phyloP scores from a whole-genome alignment of 2,329 filamentous ascomycete species.

The Ceratocystis variospora region DNA sequence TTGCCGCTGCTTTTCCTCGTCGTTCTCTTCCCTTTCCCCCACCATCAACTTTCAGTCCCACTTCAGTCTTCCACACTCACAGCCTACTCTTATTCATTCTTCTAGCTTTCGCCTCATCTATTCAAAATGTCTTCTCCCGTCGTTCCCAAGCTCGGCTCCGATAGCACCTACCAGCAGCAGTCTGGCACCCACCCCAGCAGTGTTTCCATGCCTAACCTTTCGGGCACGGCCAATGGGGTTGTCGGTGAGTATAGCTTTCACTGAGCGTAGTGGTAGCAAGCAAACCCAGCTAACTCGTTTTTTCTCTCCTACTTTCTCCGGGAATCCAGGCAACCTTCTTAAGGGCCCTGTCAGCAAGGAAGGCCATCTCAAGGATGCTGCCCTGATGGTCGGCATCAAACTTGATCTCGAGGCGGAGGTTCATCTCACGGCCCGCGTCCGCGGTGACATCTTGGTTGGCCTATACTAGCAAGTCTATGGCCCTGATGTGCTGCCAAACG shows the following conservation, averaged over 20 bases:
- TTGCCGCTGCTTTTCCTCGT: neutral
- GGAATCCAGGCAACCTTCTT: constrained; percentile 36
- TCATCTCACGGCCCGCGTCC: constrained; percentile 44
- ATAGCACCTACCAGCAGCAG: constrained; percentile 23
- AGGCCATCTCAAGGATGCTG: constrained; percentile 43
- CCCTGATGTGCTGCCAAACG: neutral
- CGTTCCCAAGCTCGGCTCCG: constrained; percentile 23
- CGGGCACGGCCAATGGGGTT: constrained; percentile 26
- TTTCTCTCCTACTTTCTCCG: neutral
- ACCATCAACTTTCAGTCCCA: constrained; percentile 3
- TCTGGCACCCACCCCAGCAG: constrained; percentile 24
- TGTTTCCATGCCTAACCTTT: constrained; percentile 27
- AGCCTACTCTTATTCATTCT: constrained; percentile 9
- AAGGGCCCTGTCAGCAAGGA: constrained; percentile 43
- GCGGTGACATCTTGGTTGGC: constrained; percentile 47
- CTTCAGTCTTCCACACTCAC: constrained; percentile 16
- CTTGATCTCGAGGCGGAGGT: constrained; percentile 50
- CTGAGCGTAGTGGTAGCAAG: neutral
- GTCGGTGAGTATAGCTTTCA: constrained; percentile 22
- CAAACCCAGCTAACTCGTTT: neutral
- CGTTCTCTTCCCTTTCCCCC: neutral
- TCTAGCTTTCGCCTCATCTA: neutral
- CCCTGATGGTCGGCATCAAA: constrained; percentile 48
- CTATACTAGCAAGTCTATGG: constrained; percentile 32
- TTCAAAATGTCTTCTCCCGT: constrained; percentile 21